Conservation (phyloP, 2,329 filamentous ascomycete genomes). For the Botrytis cinerea region DNA sequence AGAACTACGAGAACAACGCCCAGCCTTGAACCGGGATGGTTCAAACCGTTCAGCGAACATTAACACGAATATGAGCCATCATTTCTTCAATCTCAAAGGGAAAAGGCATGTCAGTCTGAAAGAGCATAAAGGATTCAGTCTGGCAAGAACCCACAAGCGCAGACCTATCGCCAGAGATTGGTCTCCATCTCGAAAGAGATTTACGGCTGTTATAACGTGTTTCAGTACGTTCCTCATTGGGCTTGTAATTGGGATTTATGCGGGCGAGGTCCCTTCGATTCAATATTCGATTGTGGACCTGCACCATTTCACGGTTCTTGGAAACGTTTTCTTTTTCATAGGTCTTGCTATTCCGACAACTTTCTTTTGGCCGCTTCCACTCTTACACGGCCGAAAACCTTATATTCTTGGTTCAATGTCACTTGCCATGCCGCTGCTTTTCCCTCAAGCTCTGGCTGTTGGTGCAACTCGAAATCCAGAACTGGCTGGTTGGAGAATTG, state of each 20-base stretch:
- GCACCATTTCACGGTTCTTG: conserved; percentile 66
- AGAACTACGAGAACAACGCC: conserved; percentile 11
- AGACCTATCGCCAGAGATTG: conserved; percentile 73
- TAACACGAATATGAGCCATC: conserved; percentile 27
- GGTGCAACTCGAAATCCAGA: conserved; percentile 57
- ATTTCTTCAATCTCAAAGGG: conserved; percentile 47
- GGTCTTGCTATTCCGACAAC: conserved; percentile 71
- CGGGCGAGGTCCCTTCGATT: conserved; percentile 75
- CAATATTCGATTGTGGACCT: conserved; percentile 75
- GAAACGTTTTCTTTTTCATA: conserved; percentile 72
- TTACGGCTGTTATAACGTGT: conserved; percentile 69
- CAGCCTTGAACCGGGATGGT: conserved; percentile 3
- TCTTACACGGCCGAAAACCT: conserved; percentile 75
- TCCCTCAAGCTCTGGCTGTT: conserved; percentile 72
- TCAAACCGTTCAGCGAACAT: conserved; percentile 25
- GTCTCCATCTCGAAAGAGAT: conserved; percentile 66
- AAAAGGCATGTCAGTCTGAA: conserved; percentile 57
- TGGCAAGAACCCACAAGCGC: conserved; percentile 56
- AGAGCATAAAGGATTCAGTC: conserved; percentile 51
- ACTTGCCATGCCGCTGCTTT: conserved; percentile 70
- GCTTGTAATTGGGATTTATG: conserved; percentile 72
- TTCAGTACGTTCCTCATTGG: conserved; percentile 72
- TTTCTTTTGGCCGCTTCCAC: conserved; percentile 71
- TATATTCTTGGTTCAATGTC: conserved; percentile 71
- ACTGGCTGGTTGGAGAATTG: conserved; percentile 56